A percentile compares a stretch with the other conserved stretches of the same genome.
Conservation (phyloP, 2,329 filamentous ascomycete genomes). For the Trichophyton mentagrophytes region DNA sequence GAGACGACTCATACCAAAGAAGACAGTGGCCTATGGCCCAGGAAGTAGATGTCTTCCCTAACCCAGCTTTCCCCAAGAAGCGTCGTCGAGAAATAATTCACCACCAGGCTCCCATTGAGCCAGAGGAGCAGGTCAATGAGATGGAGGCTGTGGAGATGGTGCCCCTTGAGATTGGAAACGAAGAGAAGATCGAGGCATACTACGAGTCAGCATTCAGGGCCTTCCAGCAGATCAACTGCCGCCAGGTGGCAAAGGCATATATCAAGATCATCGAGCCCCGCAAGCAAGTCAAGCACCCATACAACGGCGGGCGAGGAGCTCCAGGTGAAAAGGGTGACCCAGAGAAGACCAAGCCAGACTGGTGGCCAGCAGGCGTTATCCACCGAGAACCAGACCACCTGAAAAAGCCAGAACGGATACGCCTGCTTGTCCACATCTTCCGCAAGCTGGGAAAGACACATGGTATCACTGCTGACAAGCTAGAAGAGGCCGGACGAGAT, state of each 20-base stretch:
- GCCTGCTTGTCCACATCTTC: slow-evolving; percentile 30
- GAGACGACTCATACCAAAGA: not conserved
- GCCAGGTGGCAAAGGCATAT: slow-evolving; percentile 33
- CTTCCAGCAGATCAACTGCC: slow-evolving; percentile 35
- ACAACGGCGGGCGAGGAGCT: slow-evolving; percentile 34
- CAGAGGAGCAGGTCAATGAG: not conserved
- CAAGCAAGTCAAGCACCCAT: slow-evolving; percentile 38
- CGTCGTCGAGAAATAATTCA: not conserved
- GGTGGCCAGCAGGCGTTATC: slow-evolving; percentile 20
- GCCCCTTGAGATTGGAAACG: slow-evolving; percentile 27
- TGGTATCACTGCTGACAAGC: slow-evolving; percentile 27
- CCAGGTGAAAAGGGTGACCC: slow-evolving; percentile 30
- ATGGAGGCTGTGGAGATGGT: slow-evolving; percentile 7
- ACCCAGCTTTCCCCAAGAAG: not conserved
- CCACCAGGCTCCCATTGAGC: not conserved
- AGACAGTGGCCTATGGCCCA: not conserved
- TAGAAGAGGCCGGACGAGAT: slow-evolving; percentile 30
- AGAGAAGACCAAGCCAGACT: slow-evolving; percentile 31
- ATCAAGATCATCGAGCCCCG: slow-evolving; percentile 36
- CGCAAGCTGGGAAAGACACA: slow-evolving; percentile 23
- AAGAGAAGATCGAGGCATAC: slow-evolving; percentile 31
- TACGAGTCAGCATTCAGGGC: slow-evolving; percentile 30
- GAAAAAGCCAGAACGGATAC: slow-evolving; percentile 31
- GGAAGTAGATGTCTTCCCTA: not conserved
- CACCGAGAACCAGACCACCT: slow-evolving; percentile 40